phyloP scores from a whole-genome alignment of 805 yeast genomes.

The Lachancea sp. region DNA sequence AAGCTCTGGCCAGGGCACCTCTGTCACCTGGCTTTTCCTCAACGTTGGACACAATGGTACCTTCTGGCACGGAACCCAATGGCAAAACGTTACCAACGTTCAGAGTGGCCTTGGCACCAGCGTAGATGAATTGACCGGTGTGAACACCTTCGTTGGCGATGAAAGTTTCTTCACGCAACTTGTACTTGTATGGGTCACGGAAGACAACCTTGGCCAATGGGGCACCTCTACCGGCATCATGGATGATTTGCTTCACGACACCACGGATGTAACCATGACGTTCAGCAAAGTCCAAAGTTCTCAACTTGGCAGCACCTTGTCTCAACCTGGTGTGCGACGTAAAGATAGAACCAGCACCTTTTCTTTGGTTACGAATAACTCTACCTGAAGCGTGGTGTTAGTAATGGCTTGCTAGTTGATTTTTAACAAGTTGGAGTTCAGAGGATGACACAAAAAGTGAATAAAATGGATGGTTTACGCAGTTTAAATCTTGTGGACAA shows the following conservation, averaged over 20 bases:
- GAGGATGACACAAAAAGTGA: too few relatives aligned
- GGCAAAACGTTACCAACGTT: conserved; percentile 97
- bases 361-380: conserved; percentile 99
- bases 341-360: conserved; percentile 99
- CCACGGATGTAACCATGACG: conserved; percentile 99
- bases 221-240: conserved; percentile 99
- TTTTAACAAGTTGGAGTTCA: too few relatives aligned
- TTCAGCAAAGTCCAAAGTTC: conserved; percentile 98
- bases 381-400: conserved; percentile 56
- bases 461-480: too few relatives aligned
- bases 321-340: conserved; percentile 99
- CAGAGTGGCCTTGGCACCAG: conserved; percentile 97
- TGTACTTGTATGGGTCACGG: conserved; percentile 99
- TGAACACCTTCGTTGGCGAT: conserved; percentile 99
- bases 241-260: conserved; percentile 96
- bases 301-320: conserved; percentile 99
- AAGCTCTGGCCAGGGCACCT: conserved; percentile 99
- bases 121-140: conserved; percentile 99
- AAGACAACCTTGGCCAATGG: conserved; percentile 98
- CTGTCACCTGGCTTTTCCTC: conserved; percentile 99
- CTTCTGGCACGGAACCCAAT: conserved; percentile 96
- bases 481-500: too few relatives aligned
- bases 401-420: too few relatives aligned
- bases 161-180: conserved; percentile 95
- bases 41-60: conserved; percentile 97